phyloP scores from a whole-genome alignment of 2,329 filamentous ascomycete species.

The Aaosphaeria arxii region DNA sequence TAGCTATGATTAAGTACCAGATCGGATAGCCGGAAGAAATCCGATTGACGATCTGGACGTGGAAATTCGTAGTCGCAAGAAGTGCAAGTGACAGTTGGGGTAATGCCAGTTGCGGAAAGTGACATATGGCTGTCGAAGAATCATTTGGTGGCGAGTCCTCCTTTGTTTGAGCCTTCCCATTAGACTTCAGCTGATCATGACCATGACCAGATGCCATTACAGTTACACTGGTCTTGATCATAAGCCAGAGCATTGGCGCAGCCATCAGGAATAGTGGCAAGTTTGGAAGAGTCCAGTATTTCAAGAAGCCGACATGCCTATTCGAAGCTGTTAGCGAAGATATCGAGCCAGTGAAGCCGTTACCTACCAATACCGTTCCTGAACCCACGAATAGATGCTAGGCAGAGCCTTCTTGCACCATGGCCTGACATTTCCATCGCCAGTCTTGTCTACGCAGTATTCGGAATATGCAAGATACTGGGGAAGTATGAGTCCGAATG shows the following conservation, averaged over 20 bases:
- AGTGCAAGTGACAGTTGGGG: conserved; percentile 70
- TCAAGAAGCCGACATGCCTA: conserved; percentile 84
- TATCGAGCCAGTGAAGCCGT: neutral
- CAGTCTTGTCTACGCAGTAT: conserved; percentile 46
- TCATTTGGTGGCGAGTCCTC: conserved; percentile 4
- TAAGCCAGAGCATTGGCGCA: conserved; percentile 68
- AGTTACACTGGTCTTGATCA: conserved; percentile 56
- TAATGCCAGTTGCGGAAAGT: conserved; percentile 55
- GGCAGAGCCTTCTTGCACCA: conserved; percentile 77
- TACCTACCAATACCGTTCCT: conserved; percentile 81
- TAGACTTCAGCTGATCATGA: conserved; percentile 38
- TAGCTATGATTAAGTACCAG: conserved; percentile 81
- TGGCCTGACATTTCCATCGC: conserved; percentile 41
- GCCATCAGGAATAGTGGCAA: conserved; percentile 85
- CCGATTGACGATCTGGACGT: conserved; percentile 91
- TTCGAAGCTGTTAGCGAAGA: conserved; percentile 2
- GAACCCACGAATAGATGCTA: conserved; percentile 89
- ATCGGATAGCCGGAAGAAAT: conserved; percentile 84
- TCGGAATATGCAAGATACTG: conserved; percentile 71
- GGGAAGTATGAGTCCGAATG: conserved; percentile 65
- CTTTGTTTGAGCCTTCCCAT: conserved; percentile 24
- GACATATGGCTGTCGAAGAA: conserved; percentile 3
- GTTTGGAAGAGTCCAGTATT: conserved; percentile 87
- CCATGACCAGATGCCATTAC: conserved; percentile 16
- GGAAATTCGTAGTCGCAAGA: conserved; percentile 75